Evolutionary conservation across 352 stramenopile species (phyloP).

Genomic region (Globisporangium cystogenes): DNA sequence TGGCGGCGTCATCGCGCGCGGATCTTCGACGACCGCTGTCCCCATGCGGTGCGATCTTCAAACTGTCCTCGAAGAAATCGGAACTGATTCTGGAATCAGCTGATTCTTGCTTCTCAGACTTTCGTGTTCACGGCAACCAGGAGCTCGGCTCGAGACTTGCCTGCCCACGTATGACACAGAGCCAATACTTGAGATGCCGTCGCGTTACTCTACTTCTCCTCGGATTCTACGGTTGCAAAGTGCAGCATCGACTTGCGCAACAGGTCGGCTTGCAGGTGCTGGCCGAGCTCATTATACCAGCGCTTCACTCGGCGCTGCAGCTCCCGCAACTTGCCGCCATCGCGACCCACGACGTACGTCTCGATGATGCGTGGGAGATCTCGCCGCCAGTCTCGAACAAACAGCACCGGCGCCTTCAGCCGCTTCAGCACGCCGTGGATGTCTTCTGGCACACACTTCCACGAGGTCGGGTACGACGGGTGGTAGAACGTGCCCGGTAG

Average conservation of each 20-base stretch:
- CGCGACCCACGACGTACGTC: constrained; percentile 21
- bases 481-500: constrained; percentile 47
- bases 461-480: constrained; percentile 49
- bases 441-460: constrained; percentile 49
- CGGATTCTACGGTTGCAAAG: background rate
- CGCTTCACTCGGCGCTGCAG: constrained; percentile 25
- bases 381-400: constrained; percentile 49
- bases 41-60: no score
- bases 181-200: no score
- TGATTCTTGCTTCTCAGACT: no score
- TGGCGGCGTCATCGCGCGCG: background rate
- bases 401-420: constrained; percentile 49
- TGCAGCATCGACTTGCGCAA: constrained; percentile 30
- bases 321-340: constrained; percentile 23
- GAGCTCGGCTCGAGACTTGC: no score
- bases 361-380: constrained; percentile 39
- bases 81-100: no score
- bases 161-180: no score
- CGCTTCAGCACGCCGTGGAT: constrained; percentile 43
- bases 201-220: no score
- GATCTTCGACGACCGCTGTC: background rate
- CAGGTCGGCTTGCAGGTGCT: constrained; percentile 41
- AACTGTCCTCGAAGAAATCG: no score
- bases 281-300: constrained; percentile 34
- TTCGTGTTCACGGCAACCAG: no score